Percentiles rank a stretch among this genome's conserved stretches.
phyloP scores from a whole-genome alignment of 345 rosid species.

The Populus ilicifolia region DNA sequence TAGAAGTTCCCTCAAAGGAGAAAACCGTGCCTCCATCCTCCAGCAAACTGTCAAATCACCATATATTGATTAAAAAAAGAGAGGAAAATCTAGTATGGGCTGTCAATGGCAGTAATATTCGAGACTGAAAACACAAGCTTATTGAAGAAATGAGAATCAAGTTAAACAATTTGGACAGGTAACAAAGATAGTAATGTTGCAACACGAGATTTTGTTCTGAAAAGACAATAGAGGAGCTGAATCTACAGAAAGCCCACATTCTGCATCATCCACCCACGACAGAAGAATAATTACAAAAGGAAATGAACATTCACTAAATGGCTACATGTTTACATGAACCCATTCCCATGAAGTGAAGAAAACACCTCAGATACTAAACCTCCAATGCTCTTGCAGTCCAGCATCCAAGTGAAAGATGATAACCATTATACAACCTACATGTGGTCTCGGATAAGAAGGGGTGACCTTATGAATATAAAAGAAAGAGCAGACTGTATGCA shows the following conservation, averaged over 20 bases:
- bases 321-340: too few species aligned
- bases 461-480: too few species aligned
- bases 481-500: background rate
- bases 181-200: too few species aligned
- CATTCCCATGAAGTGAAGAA: too few species aligned
- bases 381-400: too few species aligned
- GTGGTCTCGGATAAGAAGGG: too few species aligned
- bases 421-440: too few species aligned
- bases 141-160: background rate
- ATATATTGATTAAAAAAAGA: background rate
- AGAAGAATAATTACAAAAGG: too few species aligned
- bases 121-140: background rate
- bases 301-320: too few species aligned
- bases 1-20: slow-evolving; percentile 53
- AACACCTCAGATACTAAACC: too few species aligned
- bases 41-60: slow-evolving; percentile 41
- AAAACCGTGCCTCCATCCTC: slow-evolving; percentile 91
- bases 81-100: background rate
- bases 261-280: background rate
- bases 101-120: background rate
- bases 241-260: background rate
- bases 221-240: background rate
- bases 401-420: too few species aligned
- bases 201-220: background rate
- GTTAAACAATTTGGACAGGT: too few species aligned